Evolutionary conservation across 2,329 filamentous ascomycete species (phyloP).

Genomic region (Knufia petricola): DNA sequence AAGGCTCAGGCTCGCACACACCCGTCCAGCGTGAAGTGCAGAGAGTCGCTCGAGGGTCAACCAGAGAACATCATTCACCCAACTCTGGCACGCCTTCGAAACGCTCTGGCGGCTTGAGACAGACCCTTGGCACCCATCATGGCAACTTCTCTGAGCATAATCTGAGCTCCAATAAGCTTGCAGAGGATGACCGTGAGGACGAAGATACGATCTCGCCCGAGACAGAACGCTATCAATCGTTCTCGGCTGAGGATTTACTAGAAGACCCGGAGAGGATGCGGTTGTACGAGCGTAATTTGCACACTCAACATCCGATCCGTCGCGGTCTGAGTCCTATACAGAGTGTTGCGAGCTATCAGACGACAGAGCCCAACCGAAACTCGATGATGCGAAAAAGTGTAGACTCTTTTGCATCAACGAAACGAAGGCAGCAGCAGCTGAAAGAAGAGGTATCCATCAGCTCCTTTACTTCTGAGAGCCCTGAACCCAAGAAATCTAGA

Average conservation of each 20-base stretch:
- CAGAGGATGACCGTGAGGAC: constrained; percentile 39
- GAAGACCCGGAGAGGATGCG: constrained; percentile 32
- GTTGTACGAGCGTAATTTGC: constrained; percentile 46
- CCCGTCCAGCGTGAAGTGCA: constrained; percentile 54
- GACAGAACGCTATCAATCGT: constrained; percentile 24
- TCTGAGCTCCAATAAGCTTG: constrained; percentile 36
- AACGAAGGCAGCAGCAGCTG: constrained; percentile 30
- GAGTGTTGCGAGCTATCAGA: constrained; percentile 80
- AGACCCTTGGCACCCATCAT: constrained; percentile 58
- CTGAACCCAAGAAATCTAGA: constrained; percentile 43
- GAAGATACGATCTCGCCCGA: constrained; percentile 32
- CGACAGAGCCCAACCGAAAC: constrained; percentile 51
- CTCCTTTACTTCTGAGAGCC: constrained; percentile 49
- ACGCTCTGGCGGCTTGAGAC: constrained; percentile 39
- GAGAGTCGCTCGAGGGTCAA: constrained; percentile 53
- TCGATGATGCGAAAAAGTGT: constrained; percentile 42
- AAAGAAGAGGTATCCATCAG: constrained; percentile 42
- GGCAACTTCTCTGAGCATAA: constrained; percentile 46
- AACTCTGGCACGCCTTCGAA: constrained; percentile 53
- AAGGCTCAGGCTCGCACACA: constrained; percentile 52
- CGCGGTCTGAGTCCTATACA: constrained; percentile 80
- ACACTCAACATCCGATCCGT: constrained; percentile 54
- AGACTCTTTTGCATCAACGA: constrained; percentile 54
- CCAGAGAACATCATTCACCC: constrained; percentile 46
- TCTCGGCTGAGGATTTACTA: constrained; percentile 19